Evolutionary conservation across 306 rosid species (phyloP).

Genomic region (Cucurbita ficifolia): DNA sequence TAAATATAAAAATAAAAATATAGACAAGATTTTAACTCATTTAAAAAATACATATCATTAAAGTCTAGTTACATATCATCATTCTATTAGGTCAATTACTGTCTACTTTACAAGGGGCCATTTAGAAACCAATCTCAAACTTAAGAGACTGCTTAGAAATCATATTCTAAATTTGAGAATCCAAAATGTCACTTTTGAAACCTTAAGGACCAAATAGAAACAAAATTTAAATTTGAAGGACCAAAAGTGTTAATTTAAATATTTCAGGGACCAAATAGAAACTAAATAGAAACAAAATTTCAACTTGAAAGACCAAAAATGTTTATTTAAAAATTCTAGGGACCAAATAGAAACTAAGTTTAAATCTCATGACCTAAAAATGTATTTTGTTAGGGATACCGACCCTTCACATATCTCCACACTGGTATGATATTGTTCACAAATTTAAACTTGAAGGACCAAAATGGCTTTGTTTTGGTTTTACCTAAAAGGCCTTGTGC

Average conservation of each 20-base stretch:
- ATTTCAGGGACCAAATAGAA: background rate
- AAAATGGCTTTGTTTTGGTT: no score
- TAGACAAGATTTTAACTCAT: no score
- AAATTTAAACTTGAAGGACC: no score
- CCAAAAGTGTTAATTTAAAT: background rate
- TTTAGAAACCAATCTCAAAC: no score
- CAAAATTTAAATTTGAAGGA: no score
- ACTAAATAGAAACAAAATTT: background rate
- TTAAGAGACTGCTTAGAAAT: background rate
- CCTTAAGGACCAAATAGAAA: background rate
- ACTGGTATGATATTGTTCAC: no score
- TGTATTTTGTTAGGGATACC: background rate
- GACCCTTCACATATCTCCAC: no score
- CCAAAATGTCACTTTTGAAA: background rate
- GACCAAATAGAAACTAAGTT: background rate
- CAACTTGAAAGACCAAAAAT: no score
- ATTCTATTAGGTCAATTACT: background rate
- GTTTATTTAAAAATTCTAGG: background rate
- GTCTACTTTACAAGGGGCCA: background rate
- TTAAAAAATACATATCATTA: no score
- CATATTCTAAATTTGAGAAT: background rate
- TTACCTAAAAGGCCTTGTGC: no score
- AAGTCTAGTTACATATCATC: background rate
- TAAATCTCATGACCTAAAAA: background rate
- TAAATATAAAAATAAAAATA: no score